Conservation (phyloP, 495 filamentous ascomycete species). For the Penicillium crystallinum region DNA sequence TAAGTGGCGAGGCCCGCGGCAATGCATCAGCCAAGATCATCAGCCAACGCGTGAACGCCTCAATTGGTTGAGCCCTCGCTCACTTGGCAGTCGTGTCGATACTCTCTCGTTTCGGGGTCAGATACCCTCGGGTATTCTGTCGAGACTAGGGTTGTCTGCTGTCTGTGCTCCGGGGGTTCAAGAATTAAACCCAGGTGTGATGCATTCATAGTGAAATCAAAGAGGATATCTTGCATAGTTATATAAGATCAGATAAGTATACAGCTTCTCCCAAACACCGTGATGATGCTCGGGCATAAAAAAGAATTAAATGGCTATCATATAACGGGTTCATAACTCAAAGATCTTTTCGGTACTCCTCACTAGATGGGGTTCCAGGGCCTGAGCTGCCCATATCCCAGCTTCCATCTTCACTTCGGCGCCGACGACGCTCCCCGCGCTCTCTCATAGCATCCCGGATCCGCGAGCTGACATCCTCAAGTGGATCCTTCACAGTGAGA, state of each 20-base stretch:
- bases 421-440: conserved; percentile 65
- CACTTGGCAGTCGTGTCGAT: neutral
- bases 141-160: neutral
- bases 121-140: neutral
- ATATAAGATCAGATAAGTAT: conserved; percentile 19
- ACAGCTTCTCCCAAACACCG: conserved; percentile 18
- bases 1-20: conserved; percentile 14
- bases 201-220: conserved; percentile 5
- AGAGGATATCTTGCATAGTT: conserved; percentile 23
- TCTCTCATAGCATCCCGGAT: conserved; percentile 88
- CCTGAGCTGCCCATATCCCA: conserved; percentile 45
- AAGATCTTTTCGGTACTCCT: conserved; percentile 41
- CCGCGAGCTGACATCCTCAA: conserved; percentile 78
- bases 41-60: neutral
- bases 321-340: conserved; percentile 16
- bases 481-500: conserved; percentile 62
- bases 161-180: neutral
- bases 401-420: conserved; percentile 55
- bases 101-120: neutral
- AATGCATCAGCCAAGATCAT: conserved; percentile 1
- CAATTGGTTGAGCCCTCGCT: conserved; percentile 1
- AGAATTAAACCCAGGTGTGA: neutral
- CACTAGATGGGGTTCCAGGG: conserved; percentile 40
- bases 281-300: conserved; percentile 3
- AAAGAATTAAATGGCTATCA: conserved; percentile 7